phyloP scores from a whole-genome alignment of 306 rosid species.

The Prunus dulcis region DNA sequence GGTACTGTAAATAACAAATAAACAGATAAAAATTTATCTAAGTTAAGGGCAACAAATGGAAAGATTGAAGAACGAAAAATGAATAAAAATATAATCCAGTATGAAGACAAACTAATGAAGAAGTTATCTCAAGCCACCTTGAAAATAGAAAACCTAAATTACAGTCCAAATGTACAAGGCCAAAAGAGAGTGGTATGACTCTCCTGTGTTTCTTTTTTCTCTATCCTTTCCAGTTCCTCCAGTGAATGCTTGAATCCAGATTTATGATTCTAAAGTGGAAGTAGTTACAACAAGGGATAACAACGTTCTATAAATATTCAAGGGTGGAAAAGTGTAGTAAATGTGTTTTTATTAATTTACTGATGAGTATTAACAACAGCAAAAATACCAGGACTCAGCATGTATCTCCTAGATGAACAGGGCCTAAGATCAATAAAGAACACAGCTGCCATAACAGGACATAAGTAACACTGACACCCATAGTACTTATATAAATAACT shows the following conservation, averaged over 20 bases:
- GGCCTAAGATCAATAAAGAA: slow-evolving; percentile 1
- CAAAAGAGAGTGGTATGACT: neutral
- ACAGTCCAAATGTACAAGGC: neutral
- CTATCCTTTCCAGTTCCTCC: neutral
- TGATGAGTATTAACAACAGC: neutral
- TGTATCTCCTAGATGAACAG: neutral
- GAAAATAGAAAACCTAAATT: neutral
- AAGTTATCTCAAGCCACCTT: neutral
- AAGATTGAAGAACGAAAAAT: no score
- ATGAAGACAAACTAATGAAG: neutral
- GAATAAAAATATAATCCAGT: neutral
- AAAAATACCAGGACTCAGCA: neutral
- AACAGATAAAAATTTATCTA: neutral
- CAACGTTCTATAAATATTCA: neutral
- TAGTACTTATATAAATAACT: slow-evolving; percentile 25
- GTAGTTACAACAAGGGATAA: neutral
- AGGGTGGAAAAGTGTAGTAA: neutral
- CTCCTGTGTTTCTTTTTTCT: neutral
- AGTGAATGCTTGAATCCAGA: neutral
- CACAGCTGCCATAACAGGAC: neutral
- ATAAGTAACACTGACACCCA: slow-evolving; percentile 7
- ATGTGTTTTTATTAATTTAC: neutral
- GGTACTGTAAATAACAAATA: neutral
- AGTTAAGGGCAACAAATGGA: neutral
- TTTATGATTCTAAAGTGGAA: neutral